Conservation (phyloP, 2,329 filamentous ascomycete genomes). For the Calcarisporium arbuscula region DNA sequence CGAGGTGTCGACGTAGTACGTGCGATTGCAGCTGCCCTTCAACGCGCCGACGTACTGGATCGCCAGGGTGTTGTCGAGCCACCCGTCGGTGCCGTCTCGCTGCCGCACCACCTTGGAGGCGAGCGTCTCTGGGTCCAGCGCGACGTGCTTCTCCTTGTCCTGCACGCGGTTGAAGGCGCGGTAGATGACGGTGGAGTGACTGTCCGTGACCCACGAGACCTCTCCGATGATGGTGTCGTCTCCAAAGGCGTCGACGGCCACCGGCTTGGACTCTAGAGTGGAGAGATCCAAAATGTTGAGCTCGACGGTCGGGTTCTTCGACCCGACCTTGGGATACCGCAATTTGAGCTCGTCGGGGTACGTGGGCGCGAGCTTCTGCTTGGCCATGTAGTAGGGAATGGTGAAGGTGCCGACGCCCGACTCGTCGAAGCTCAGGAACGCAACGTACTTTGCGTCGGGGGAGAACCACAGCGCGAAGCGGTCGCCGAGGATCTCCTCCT, state of each 20-base stretch:
- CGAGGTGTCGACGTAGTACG: constrained; percentile 60
- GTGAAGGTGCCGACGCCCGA: constrained; percentile 61
- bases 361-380: constrained; percentile 46
- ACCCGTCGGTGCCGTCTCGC: constrained; percentile 53
- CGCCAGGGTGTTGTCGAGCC: constrained; percentile 54
- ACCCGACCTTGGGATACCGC: constrained; percentile 63
- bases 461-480: constrained; percentile 91
- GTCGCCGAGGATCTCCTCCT: constrained; percentile 55
- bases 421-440: constrained; percentile 84
- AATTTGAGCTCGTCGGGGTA: constrained; percentile 59
- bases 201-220: constrained; percentile 59
- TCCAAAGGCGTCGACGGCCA: constrained; percentile 52
- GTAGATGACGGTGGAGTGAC: constrained; percentile 55
- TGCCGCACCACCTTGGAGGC: constrained; percentile 44
- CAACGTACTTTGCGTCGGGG: constrained; percentile 75
- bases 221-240: constrained; percentile 59
- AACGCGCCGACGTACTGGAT: constrained; percentile 46
- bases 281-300: constrained; percentile 52
- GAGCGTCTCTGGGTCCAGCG: constrained; percentile 46
- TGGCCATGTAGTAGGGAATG: constrained; percentile 61
- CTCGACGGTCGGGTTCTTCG: constrained; percentile 58
- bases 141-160: constrained; percentile 55
- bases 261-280: constrained; percentile 33
- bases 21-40: constrained; percentile 24
- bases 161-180: constrained; percentile 64